These are phyloP conservation scores for Sordaria brevicollis DNA, from an alignment of 495 filamentous ascomycete genomes.

Conservation along the genomic window DNA sequence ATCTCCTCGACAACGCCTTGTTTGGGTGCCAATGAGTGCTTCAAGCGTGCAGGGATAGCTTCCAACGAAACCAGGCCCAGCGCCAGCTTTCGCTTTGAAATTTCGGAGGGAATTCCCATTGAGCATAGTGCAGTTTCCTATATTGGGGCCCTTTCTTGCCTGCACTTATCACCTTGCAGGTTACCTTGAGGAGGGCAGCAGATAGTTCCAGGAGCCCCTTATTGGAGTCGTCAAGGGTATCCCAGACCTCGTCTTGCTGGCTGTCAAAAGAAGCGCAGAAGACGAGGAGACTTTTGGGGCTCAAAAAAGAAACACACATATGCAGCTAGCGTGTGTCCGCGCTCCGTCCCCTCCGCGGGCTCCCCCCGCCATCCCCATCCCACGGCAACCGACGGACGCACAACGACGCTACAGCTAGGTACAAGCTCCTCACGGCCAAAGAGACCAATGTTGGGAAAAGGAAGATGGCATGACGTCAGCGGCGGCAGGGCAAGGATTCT, in stretches of 20 bases:
- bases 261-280: no score
- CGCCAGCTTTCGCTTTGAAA: background rate
- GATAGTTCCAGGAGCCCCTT: background rate
- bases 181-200: background rate
- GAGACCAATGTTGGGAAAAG: background rate
- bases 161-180: background rate
- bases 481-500: conserved; percentile 7
- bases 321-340: background rate
- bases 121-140: background rate
- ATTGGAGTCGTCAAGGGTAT: background rate
- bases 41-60: background rate
- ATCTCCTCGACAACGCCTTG: background rate
- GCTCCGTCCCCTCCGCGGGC: background rate
- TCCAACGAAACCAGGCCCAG: background rate
- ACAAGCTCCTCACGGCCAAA: background rate
- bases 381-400: background rate
- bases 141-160: background rate
- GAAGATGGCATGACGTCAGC: conserved; percentile 9
- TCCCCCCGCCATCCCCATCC: no score
- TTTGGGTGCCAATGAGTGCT: background rate
- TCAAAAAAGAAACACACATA: background rate
- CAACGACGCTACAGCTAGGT: background rate
- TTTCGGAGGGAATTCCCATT: background rate
- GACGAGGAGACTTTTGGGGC: background rate
- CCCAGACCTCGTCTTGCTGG: background rate